These are phyloP conservation scores for Globisporangium spiculum DNA, from an alignment of 352 stramenopile species.

Conservation along the genomic window DNA sequence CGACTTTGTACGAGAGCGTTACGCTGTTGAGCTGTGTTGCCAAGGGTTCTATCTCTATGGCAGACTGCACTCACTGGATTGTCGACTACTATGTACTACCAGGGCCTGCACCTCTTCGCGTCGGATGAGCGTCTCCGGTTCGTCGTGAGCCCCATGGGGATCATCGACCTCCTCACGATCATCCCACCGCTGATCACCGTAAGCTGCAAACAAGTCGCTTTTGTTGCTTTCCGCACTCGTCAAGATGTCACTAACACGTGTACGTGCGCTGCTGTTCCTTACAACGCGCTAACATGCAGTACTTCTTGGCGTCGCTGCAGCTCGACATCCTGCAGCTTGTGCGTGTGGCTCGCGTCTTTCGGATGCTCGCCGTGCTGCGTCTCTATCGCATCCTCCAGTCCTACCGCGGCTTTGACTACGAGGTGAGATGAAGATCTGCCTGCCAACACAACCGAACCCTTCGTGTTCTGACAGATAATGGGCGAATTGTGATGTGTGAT, in stretches of 20 bases:
- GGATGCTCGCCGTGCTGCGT: slow-evolving; percentile 48
- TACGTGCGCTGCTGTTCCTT: not conserved
- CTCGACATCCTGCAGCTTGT: slow-evolving; percentile 42
- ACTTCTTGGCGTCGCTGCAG: slow-evolving; percentile 34
- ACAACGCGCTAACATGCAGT: slow-evolving; percentile 10
- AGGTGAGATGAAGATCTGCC: slow-evolving; percentile 14
- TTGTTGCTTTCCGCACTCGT: not conserved
- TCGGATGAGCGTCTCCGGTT: slow-evolving; percentile 37
- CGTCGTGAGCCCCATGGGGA: slow-evolving; percentile 43
- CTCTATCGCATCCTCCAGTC: slow-evolving; percentile 58
- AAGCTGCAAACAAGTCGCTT: not conserved
- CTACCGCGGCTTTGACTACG: slow-evolving; percentile 59
- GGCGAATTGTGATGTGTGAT: not conserved
- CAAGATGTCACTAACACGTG: not conserved
- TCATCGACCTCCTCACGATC: slow-evolving; percentile 65
- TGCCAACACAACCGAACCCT: not conserved
- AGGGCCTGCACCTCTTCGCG: slow-evolving; percentile 41
- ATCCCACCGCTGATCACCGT: slow-evolving; percentile 39
- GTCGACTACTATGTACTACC: not conserved
- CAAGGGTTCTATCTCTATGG: not conserved
- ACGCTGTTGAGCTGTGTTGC: not conserved
- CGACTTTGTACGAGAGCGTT: slow-evolving; percentile 35
- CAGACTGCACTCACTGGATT: not conserved
- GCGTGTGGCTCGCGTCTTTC: slow-evolving; percentile 53
- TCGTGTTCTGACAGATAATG: not conserved